phyloP scores from a whole-genome alignment of 73 alveolate species.

The Paramecium sonneborni region DNA sequence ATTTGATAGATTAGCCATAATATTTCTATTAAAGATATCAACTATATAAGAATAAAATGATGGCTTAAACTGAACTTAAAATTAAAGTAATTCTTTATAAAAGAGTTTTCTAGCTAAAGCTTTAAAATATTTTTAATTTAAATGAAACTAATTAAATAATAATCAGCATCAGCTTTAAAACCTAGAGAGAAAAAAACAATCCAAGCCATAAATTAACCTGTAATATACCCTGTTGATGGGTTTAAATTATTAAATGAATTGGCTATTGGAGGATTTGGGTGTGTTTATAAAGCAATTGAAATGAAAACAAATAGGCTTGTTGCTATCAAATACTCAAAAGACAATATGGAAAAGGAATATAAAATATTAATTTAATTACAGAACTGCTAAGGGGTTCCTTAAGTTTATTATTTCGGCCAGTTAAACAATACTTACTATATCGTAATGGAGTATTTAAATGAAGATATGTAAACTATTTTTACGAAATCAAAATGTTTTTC shows the following conservation, averaged over 20 bases:
- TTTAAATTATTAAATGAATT: background rate
- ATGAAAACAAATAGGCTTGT: background rate
- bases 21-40: background rate
- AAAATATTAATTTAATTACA: background rate
- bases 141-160: background rate
- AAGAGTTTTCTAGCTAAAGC: background rate
- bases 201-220: background rate
- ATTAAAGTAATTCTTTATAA: background rate
- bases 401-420: background rate
- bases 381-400: background rate
- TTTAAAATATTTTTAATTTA: background rate
- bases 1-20: background rate
- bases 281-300: constrained; percentile 3
- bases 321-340: background rate
- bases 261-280: background rate
- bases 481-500: background rate
- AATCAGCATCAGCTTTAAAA: background rate
- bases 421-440: background rate
- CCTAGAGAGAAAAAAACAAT: background rate
- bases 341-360: constrained; percentile 28
- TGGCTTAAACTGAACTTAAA: background rate
- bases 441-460: background rate
- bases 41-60: background rate
- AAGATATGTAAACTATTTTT: background rate
- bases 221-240: background rate